phyloP scores from a whole-genome alignment of 495 filamentous ascomycete species.

The Poronia punctata region DNA sequence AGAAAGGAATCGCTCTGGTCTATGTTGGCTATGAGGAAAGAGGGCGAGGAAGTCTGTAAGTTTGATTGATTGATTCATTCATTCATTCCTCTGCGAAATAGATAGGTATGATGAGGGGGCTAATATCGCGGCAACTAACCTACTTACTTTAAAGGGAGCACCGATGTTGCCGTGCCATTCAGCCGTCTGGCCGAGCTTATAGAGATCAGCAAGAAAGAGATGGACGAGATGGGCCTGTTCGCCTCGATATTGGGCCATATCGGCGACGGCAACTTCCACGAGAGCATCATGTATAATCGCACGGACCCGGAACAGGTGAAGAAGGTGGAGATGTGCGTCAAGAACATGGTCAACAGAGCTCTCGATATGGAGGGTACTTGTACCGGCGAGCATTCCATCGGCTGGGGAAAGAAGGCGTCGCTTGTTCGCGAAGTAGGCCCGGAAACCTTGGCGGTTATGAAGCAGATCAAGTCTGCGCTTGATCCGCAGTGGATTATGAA shows the following conservation, averaged over 20 bases:
- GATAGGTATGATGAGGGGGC: not conserved
- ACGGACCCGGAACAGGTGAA: constrained; percentile 57
- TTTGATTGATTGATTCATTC: constrained; percentile 1
- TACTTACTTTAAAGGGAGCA: constrained; percentile 47
- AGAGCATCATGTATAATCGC: constrained; percentile 77
- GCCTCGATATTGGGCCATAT: constrained; percentile 67
- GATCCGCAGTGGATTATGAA: constrained; percentile 91
- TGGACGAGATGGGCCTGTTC: constrained; percentile 77
- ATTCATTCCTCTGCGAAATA: not conserved
- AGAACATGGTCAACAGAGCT: constrained; percentile 82
- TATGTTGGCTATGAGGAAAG: constrained; percentile 61
- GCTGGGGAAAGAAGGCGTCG: constrained; percentile 78
- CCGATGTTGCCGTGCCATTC: constrained; percentile 86
- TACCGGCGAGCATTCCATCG: constrained; percentile 85
- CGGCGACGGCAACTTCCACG: constrained; percentile 83
- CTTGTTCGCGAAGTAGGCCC: constrained; percentile 75
- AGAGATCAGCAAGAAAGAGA: constrained; percentile 81
- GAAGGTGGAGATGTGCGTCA: constrained; percentile 70
- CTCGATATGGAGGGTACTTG: constrained; percentile 92
- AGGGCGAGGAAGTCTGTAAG: constrained; percentile 53
- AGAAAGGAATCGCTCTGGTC: constrained; percentile 71
- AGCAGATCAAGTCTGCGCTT: constrained; percentile 70
- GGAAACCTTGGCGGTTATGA: constrained; percentile 80
- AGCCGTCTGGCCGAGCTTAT: constrained; percentile 84
- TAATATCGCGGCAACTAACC: not conserved